phyloP scores from a whole-genome alignment of 1,139 yeast genomes.

The Sugiyamaella grinbergsii region DNA sequence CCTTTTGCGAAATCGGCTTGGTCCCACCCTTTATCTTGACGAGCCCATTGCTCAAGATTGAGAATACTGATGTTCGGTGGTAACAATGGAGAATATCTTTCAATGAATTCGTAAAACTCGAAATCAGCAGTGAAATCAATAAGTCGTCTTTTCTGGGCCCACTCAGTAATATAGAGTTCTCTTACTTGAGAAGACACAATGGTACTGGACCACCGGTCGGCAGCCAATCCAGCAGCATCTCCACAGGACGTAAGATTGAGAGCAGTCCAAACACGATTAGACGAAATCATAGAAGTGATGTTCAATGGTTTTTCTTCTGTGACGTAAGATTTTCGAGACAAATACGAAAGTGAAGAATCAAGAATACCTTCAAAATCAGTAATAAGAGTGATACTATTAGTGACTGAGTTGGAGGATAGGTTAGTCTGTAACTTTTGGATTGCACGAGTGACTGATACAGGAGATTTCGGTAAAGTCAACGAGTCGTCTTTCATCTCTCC shows the following conservation, averaged over 20 bases:
- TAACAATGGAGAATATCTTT: conserved; percentile 41
- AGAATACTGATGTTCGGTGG: conserved; percentile 40
- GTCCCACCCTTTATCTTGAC: conserved; percentile 40
- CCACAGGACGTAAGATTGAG: conserved; percentile 39
- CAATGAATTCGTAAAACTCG: conserved; percentile 44
- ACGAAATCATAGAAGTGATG: conserved; percentile 32
- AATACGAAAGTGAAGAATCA: conserved; percentile 34
- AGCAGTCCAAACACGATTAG: conserved; percentile 44
- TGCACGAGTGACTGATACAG: conserved; percentile 36
- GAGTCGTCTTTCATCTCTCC: conserved; percentile 46
- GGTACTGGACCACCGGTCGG: conserved; percentile 42
- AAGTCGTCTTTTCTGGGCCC: conserved; percentile 42
- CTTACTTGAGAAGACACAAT: conserved; percentile 44
- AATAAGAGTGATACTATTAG: conserved; percentile 21
- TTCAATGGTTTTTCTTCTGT: conserved; percentile 28
- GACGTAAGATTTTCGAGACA: conserved; percentile 20
- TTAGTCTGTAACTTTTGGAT: conserved; percentile 27
- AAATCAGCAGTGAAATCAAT: conserved; percentile 47
- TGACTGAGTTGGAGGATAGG: conserved; percentile 9
- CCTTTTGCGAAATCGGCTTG: conserved; percentile 44
- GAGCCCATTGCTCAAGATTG: conserved; percentile 44
- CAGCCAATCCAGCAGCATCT: conserved; percentile 35
- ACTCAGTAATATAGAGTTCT: conserved; percentile 42
- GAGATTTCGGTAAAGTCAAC: conserved; percentile 40
- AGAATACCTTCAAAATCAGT: conserved; percentile 29